Evolutionary conservation across 108 stramenopile species (phyloP).

Genomic region (Cyclotella atomus): DNA sequence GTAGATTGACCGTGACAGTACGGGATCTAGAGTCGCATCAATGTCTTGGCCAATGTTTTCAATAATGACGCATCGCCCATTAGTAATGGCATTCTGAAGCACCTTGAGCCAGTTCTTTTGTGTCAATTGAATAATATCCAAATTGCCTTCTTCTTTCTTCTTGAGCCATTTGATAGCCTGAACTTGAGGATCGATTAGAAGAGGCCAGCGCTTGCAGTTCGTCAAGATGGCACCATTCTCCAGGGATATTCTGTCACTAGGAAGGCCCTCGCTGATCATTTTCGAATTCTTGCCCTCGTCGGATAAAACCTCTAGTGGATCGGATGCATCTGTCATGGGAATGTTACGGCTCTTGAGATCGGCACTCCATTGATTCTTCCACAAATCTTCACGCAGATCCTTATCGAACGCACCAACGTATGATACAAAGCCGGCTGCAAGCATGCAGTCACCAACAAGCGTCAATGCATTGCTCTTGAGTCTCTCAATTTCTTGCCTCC

Average conservation of each 20-base stretch:
- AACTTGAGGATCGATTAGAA: conserved; percentile 79
- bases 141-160: conserved; percentile 66
- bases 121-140: conserved; percentile 72
- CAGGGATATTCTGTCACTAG: conserved; percentile 86
- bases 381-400: conserved; percentile 70
- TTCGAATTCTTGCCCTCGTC: conserved; percentile 77
- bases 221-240: conserved; percentile 92
- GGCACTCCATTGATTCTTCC: conserved; percentile 74
- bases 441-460: conserved; percentile 90
- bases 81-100: conserved; percentile 72
- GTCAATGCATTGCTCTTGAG: conserved; percentile 67
- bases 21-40: conserved; percentile 90
- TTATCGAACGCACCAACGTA: conserved; percentile 93
- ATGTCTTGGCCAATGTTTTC: conserved; percentile 92
- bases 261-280: conserved; percentile 91
- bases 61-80: conserved; percentile 85
- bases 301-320: conserved; percentile 84
- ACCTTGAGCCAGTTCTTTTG: conserved; percentile 85
- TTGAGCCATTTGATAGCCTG: conserved; percentile 95
- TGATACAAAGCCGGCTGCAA: conserved; percentile 91
- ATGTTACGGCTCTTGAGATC: conserved; percentile 74
- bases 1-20: conserved; percentile 86
- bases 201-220: conserved; percentile 90
- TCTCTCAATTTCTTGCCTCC: conserved; percentile 83
- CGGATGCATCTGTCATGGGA: conserved; percentile 77